A percentile compares a stretch with the other conserved stretches of the same genome.
Evolutionary conservation across 1,139 yeast genomes (phyloP).

Genomic region (Taphrina pruni): DNA sequence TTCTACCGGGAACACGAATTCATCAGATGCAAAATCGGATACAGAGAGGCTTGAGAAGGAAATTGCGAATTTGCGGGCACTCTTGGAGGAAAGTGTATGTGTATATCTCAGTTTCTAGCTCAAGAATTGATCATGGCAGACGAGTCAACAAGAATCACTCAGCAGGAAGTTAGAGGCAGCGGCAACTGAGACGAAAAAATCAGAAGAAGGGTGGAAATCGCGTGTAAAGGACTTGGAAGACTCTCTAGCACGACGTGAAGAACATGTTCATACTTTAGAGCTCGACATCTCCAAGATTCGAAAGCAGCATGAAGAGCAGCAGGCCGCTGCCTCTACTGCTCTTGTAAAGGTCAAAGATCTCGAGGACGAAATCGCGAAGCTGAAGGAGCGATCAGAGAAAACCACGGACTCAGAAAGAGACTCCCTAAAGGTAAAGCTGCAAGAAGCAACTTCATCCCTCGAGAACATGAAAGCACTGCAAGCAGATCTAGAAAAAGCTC

Average conservation of each 20-base stretch:
- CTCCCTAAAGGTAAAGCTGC: neutral
- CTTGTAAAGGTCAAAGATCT: neutral
- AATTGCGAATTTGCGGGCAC: constrained; percentile 1
- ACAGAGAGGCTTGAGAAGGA: constrained; percentile 8
- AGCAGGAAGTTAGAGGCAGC: constrained; percentile 8
- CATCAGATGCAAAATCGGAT: neutral
- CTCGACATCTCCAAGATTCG: constrained; percentile 17
- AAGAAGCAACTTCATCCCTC: constrained; percentile 1
- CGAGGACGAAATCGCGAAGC: neutral
- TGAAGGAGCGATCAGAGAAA: constrained; percentile 11
- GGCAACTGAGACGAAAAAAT: neutral
- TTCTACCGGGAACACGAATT: neutral
- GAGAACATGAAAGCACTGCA: neutral
- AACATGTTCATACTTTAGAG: constrained; percentile 21
- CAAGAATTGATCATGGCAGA: neutral
- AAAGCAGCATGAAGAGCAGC: constrained; percentile 9
- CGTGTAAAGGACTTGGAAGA: constrained; percentile 14
- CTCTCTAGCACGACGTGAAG: constrained; percentile 18
- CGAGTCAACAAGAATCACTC: constrained; percentile 13
- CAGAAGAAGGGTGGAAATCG: neutral
- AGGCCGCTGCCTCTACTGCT: neutral
- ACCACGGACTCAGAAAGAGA: neutral
- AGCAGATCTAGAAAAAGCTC: constrained; percentile 7
- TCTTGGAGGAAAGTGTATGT: constrained; percentile 14
- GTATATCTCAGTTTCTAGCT: neutral